Conservation (phyloP, 345 rosid genomes). For the Iberis pinnata region DNA sequence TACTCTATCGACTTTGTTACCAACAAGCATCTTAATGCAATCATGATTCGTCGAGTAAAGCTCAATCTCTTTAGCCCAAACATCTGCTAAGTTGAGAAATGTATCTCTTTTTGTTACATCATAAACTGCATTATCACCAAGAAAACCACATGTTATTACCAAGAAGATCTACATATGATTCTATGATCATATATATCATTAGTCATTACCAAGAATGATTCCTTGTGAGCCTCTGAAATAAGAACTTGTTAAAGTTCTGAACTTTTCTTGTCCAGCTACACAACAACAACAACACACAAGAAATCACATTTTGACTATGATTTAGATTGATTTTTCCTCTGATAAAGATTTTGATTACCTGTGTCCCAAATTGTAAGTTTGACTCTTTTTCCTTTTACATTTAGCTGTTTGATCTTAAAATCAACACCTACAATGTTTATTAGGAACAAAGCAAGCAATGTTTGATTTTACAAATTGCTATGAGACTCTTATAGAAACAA, state of each 20-base stretch:
- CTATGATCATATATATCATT: not conserved
- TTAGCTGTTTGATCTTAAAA: slow-evolving; percentile 77
- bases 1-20: slow-evolving; percentile 82
- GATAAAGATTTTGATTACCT: slow-evolving; percentile 46
- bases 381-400: slow-evolving; percentile 61
- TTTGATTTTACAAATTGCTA: no score
- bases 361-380: slow-evolving; percentile 98
- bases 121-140: slow-evolving; percentile 47
- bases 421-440: slow-evolving; percentile 63
- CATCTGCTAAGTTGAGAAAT: slow-evolving; percentile 62
- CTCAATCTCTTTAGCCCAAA: slow-evolving; percentile 86
- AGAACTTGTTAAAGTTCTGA: slow-evolving; percentile 73
- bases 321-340: no score
- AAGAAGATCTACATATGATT: not conserved
- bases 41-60: slow-evolving; percentile 71
- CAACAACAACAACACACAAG: slow-evolving; percentile 5
- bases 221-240: slow-evolving; percentile 96
- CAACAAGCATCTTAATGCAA: slow-evolving; percentile 68
- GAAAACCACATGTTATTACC: not conserved
- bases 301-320: slow-evolving; percentile 5
- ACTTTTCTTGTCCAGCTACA: slow-evolving; percentile 97
- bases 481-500: not conserved
- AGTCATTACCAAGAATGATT: slow-evolving; percentile 83
- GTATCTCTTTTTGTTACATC: slow-evolving; percentile 82
- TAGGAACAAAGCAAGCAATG: not conserved